Percentiles rank a stretch among this genome's conserved stretches.
Evolutionary conservation across 805 yeast species (phyloP).

Genomic region (Peterozyma toletana): DNA sequence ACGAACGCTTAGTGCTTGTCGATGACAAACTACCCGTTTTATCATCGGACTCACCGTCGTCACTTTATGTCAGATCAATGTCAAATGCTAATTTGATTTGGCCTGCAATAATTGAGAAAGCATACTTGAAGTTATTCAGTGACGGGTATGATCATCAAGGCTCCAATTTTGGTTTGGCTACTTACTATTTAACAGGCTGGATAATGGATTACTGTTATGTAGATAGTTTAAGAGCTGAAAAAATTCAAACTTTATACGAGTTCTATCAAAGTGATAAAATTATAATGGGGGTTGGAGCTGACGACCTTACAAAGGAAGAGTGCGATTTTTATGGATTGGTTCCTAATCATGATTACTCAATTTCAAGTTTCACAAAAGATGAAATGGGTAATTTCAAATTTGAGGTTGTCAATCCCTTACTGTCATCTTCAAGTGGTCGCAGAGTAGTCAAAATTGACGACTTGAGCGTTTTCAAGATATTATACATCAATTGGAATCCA

Average conservation of each 20-base stretch:
- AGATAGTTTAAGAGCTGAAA: conserved; percentile 20
- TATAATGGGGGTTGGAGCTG: conserved; percentile 66
- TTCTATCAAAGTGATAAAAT: conserved; percentile 27
- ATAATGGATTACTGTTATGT: conserved; percentile 51
- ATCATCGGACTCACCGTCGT: conserved; percentile 8
- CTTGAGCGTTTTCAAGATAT: conserved; percentile 32
- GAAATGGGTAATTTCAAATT: conserved; percentile 14
- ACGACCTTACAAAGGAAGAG: conserved; percentile 27
- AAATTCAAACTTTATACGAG: conserved; percentile 23
- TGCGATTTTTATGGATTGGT: conserved; percentile 31
- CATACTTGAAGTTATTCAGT: conserved; percentile 49
- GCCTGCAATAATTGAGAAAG: conserved; percentile 78
- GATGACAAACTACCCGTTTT: conserved; percentile 38
- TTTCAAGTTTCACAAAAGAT: conserved; percentile 29
- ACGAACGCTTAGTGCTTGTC: conserved; percentile 35
- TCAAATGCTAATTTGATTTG: conserved; percentile 31
- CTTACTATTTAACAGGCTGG: conserved; percentile 63
- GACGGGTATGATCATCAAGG: conserved; percentile 59
- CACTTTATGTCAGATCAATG: conserved; percentile 28
- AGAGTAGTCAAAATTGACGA: conserved; percentile 21
- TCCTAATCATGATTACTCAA: conserved; percentile 66
- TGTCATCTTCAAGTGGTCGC: conserved; percentile 6
- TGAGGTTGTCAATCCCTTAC: conserved; percentile 42
- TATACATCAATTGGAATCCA: conserved; percentile 68
- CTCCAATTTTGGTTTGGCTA: conserved; percentile 69